phyloP scores from a whole-genome alignment of 1,139 yeast genomes.

The Protomyces inouyei region DNA sequence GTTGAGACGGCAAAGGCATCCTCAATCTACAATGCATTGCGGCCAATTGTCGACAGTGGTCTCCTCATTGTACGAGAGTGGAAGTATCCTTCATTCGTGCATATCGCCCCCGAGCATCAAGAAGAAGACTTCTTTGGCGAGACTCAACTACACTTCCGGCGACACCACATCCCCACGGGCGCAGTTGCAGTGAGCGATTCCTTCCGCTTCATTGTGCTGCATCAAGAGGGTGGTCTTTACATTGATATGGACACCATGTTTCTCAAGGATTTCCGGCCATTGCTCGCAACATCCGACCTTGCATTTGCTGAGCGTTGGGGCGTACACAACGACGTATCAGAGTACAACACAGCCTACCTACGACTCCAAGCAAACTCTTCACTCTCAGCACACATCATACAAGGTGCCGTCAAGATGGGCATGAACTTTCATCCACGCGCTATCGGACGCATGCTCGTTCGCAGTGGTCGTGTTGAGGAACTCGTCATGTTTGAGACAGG shows the following conservation, averaged over 20 bases:
- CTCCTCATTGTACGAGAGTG: conserved; percentile 10
- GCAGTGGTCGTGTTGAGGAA: conserved; percentile 1
- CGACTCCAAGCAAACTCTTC: conserved; percentile 16
- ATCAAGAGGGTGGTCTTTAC: conserved; percentile 22
- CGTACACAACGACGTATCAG: conserved; percentile 13
- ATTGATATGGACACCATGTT: conserved; percentile 26
- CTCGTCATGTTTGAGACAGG: conserved; percentile 25
- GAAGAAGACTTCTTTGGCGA: conserved; percentile 3
- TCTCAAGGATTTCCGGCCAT: conserved; percentile 17
- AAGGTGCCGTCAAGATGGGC: conserved; percentile 22
- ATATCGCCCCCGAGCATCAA: conserved; percentile 8
- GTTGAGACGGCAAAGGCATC: conserved; percentile 5
- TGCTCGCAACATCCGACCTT: conserved; percentile 11
- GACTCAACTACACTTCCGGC: neutral
- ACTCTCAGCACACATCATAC: conserved; percentile 18
- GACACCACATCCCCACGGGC: conserved; percentile 18
- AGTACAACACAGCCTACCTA: conserved; percentile 26
- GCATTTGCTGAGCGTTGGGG: conserved; percentile 24
- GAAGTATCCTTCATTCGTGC: conserved; percentile 10
- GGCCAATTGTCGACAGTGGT: conserved; percentile 5
- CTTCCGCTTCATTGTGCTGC: conserved; percentile 18
- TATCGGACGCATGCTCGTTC: conserved; percentile 18
- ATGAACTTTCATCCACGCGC: conserved; percentile 23
- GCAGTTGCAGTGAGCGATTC: conserved; percentile 24
- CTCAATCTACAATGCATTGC: conserved; percentile 4